phyloP scores from a whole-genome alignment of 345 rosid species.

The Syzygium oleosum region DNA sequence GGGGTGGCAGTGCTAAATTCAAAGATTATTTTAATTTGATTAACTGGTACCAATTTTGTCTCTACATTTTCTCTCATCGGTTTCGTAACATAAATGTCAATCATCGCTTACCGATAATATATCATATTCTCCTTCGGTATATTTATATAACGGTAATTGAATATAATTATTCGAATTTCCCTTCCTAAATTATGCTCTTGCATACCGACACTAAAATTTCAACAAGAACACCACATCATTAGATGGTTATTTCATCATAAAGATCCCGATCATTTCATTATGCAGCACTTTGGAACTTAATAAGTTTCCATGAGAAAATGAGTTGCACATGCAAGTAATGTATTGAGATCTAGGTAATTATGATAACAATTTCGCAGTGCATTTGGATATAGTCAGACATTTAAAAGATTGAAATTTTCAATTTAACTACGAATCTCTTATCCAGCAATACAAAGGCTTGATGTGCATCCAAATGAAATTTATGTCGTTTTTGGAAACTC shows the following conservation, averaged over 20 bases:
- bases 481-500: background rate
- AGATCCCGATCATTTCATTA: background rate
- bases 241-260: background rate
- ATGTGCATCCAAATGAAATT: background rate
- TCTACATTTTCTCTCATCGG: background rate
- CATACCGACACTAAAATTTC: background rate
- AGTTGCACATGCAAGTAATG: background rate
- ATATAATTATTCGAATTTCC: background rate
- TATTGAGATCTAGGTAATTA: background rate
- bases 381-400: background rate
- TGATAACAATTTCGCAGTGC: background rate
- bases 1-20: background rate
- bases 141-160: background rate
- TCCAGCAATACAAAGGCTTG: background rate
- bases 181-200: background rate
- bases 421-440: background rate
- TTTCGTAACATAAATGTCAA: background rate
- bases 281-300: background rate
- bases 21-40: background rate
- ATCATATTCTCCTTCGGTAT: background rate
- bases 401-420: background rate
- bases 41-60: background rate
- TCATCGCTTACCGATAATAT: accelerated
- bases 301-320: background rate
- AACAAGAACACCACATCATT: background rate